Base-by-base conservation (phyloP, 2,329 filamentous ascomycete genomes). In the Blastomyces emzantsi region DNA sequence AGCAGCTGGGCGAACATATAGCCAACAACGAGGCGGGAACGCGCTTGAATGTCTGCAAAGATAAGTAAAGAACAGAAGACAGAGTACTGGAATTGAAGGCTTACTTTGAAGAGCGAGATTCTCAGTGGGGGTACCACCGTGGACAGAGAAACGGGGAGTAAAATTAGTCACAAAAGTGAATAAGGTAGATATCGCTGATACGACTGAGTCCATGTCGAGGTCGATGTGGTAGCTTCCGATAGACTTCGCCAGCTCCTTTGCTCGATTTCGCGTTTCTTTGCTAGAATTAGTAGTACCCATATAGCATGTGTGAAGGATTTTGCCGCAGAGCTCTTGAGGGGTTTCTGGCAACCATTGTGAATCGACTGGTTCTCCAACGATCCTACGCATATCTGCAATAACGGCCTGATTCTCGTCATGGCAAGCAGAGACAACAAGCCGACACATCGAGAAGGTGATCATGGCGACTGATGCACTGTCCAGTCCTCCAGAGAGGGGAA, bases 211-310 rank as follows among this genome's bases (percentile, higher is more conserved):
- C 65, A 92, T 91, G 69, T 90, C 83, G 41, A 90, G 76, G 69
- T 92, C 82, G 6, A 84, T 80, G 71, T 93, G 90, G 69, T 90
- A 86, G 15, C 83, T 79, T 11, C 89, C 89, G 63, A 92, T 90
- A 3, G 70, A 72, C 56, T 74, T 70, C 0, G 77, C 71, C 5
- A 92, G 78, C 1, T 83, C 80, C 69, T 82, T 82, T 1, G 90
- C 88, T 51, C 90, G 79, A 59, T 79, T 77, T 7, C 88, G 78
- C 0, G 89, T 91, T 66, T 90, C 87, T 45, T 77, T 76, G 62
- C 87, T 87, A 66, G 87, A 83, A 67, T 80, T 77, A 72, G 85
- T 90, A 65, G 69, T 90, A 6, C 88, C 88, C 85, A 90, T 87
- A 74, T 85, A 90, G 33, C 80, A 78, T 1, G 86, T 89, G 66